A percentile compares a stretch with the other conserved stretches of the same genome.
Conservation (phyloP, 768 basidiomycete genomes). For the Cubamyces sp. region DNA sequence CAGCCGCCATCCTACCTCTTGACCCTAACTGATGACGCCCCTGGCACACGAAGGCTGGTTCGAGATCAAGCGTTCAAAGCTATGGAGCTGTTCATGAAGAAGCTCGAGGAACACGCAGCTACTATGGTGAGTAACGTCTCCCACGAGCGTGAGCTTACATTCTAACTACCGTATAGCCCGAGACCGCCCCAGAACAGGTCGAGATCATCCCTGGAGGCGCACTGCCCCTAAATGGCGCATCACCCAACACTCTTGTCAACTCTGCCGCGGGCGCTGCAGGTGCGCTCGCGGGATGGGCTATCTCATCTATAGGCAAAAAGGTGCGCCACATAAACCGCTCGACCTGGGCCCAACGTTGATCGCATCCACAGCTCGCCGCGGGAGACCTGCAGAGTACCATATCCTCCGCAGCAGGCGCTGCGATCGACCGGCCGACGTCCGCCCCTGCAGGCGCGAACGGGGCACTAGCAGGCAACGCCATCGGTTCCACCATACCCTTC, state of each 20-base stretch:
- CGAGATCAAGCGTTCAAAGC: conserved; percentile 97
- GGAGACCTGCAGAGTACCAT: conserved; percentile 77
- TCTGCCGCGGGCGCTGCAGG: conserved; percentile 91
- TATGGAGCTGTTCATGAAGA: conserved; percentile 84
- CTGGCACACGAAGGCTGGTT: conserved; percentile 62
- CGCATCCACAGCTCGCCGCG: conserved; percentile 56
- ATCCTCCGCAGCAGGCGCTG: conserved; percentile 38
- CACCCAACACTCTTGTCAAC: conserved; percentile 64
- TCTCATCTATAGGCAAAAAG: conserved; percentile 86
- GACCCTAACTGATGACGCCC: no score
- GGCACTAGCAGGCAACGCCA: conserved; percentile 1
- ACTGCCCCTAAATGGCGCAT: conserved; percentile 26
- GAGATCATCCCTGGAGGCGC: conserved; percentile 24
- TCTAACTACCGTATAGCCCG: conserved; percentile 48
- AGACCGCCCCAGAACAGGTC: conserved; percentile 45
- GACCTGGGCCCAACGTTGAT: neutral
- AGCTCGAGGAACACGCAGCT: conserved; percentile 75
- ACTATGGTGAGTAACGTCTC: conserved; percentile 66
- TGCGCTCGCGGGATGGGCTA: conserved; percentile 94
- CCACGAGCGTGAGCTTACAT: conserved; percentile 4
- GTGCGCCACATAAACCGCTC: conserved; percentile 39
- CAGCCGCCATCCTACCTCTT: neutral
- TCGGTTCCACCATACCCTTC: neutral
- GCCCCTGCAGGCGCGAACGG: conserved; percentile 39
- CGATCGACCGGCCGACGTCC: conserved; percentile 46